Conservation (phyloP, 2,329 filamentous ascomycete genomes). For the Pseudogymnoascus sp. region DNA sequence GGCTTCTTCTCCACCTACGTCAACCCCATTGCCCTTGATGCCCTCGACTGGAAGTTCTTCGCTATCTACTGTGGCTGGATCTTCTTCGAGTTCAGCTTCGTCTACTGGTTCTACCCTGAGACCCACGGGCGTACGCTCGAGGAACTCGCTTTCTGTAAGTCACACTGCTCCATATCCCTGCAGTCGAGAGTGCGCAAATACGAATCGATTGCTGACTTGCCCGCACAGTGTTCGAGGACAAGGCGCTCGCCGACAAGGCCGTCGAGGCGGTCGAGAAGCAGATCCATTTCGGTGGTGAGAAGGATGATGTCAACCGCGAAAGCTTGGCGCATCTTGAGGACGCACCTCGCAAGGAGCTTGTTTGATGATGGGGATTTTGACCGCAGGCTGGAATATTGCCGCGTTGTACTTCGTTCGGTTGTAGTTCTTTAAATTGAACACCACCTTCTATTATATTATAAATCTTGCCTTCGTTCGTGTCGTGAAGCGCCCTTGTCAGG, state of each 20-base stretch:
- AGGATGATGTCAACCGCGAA: background rate
- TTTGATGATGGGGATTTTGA: background rate
- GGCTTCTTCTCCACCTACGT: constrained; percentile 42
- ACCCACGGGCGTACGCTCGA: constrained; percentile 37
- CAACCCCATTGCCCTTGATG: constrained; percentile 38
- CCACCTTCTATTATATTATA: background rate
- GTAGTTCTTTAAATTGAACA: constrained; percentile 6
- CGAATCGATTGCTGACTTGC: background rate
- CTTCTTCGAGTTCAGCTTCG: constrained; percentile 34
- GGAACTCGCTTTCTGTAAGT: constrained; percentile 39
- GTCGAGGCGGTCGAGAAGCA: constrained; percentile 32
- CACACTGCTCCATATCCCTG: constrained; percentile 11
- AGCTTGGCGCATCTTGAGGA: constrained; percentile 4
- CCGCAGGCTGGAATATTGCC: constrained; percentile 1
- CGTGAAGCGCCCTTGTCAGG: background rate
- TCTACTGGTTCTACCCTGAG: constrained; percentile 41
- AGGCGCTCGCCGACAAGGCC: constrained; percentile 29
- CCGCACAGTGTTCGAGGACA: constrained; percentile 33
- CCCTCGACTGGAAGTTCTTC: constrained; percentile 38
- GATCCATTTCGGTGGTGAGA: constrained; percentile 23
- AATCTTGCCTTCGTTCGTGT: background rate
- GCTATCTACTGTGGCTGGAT: constrained; percentile 38
- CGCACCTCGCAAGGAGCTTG: background rate
- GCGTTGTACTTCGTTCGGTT: background rate
- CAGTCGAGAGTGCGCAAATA: background rate